phyloP scores from a whole-genome alignment of 2,329 filamentous ascomycete genomes.

The Aspergillus viridinutans region DNA sequence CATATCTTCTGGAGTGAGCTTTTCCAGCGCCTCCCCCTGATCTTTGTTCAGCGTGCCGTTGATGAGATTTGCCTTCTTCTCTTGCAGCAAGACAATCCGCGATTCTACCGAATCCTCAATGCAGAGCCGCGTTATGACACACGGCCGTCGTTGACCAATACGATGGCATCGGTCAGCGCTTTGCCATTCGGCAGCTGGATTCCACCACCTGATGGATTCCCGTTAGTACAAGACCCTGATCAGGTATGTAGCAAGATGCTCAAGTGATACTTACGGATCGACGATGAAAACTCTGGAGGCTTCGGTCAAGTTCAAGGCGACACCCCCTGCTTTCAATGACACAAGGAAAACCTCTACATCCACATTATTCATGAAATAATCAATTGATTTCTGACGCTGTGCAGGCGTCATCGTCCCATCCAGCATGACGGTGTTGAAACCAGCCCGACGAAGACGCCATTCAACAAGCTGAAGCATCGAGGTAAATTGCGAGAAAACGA shows the following conservation, averaged over 20 bases:
- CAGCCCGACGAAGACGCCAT: conserved; percentile 92
- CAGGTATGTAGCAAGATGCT: background rate
- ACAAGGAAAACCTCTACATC: conserved; percentile 96
- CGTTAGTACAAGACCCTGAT: conserved; percentile 20
- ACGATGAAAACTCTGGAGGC: conserved; percentile 93
- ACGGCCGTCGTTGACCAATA: conserved; percentile 90
- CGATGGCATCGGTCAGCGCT: conserved; percentile 90
- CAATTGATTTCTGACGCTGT: conserved; percentile 87
- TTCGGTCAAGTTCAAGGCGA: conserved; percentile 91
- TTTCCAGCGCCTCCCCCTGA: conserved; percentile 77
- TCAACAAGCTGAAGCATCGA: conserved; percentile 96
- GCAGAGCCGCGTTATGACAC: conserved; percentile 87
- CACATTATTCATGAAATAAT: conserved; percentile 93
- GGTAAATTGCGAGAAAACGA: conserved; percentile 96
- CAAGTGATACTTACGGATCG: conserved; percentile 67
- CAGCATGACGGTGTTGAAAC: conserved; percentile 96
- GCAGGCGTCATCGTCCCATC: conserved; percentile 96
- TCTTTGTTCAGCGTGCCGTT: conserved; percentile 95
- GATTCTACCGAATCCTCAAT: conserved; percentile 98
- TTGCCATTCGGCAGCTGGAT: conserved; percentile 99
- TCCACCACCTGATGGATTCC: conserved; percentile 73
- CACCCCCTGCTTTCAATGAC: conserved; percentile 91
- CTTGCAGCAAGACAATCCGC: conserved; percentile 89
- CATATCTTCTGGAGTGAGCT: conserved; percentile 84
- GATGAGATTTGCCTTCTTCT: conserved; percentile 99